These are phyloP conservation scores for Dendrobium officinale DNA, from an alignment of 106 monocot genomes.

Conservation along the genomic window DNA sequence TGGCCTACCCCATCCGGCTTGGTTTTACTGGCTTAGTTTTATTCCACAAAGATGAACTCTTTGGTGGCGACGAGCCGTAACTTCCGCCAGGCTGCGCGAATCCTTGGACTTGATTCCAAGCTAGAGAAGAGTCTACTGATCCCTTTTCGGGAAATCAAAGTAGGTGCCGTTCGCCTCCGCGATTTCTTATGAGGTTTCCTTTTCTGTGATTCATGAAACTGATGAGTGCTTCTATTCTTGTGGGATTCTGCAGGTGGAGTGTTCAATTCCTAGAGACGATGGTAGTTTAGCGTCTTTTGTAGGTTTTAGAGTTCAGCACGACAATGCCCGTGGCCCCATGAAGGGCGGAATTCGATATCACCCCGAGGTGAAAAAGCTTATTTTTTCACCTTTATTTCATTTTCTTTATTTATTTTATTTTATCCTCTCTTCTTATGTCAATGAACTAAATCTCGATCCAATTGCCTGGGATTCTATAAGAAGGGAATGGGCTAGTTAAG, in stretches of 20 bases:
- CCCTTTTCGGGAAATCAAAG: constrained; percentile 95
- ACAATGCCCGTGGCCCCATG: constrained; percentile 95
- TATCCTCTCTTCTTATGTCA: background rate
- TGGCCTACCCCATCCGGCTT: background rate
- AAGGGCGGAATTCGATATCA: constrained; percentile 96
- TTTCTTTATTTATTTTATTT: background rate
- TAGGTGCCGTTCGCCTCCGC: background rate
- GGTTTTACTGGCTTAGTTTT: background rate
- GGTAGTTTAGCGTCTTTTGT: constrained; percentile 70
- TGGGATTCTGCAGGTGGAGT: constrained; percentile 62
- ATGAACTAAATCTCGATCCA: background rate
- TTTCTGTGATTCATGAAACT: background rate
- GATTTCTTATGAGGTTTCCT: background rate
- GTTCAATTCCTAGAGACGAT: constrained; percentile 91
- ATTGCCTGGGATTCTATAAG: background rate
- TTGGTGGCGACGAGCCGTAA: constrained; percentile 86
- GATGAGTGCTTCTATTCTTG: background rate
- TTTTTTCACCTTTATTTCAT: background rate
- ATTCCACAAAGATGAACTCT: constrained; percentile 52
- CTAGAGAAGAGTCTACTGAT: constrained; percentile 90
- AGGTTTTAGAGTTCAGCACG: constrained; percentile 94
- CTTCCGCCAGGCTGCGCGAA: constrained; percentile 67
- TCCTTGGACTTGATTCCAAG: constrained; percentile 85
- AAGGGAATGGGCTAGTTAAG: background rate
- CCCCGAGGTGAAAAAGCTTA: constrained; percentile 47